These are phyloP conservation scores for Capronia coronata DNA, from an alignment of 2,329 filamentous ascomycete genomes.

Conservation along the genomic window DNA sequence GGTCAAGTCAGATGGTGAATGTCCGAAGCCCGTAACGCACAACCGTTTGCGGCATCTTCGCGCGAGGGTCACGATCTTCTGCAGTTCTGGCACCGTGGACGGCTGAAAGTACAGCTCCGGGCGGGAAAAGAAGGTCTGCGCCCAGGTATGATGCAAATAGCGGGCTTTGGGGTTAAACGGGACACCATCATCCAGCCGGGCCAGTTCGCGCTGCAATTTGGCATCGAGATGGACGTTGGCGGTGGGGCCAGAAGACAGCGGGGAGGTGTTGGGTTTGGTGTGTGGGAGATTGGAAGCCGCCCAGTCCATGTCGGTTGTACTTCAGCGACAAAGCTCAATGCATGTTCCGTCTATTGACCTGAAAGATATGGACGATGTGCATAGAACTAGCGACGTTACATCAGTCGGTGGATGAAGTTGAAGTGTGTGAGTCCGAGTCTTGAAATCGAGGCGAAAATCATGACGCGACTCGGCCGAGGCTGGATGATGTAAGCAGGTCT, in stretches of 20 bases:
- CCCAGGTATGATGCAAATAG: conserved; percentile 88
- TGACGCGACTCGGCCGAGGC: conserved; percentile 6
- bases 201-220: conserved; percentile 49
- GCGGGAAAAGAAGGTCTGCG: conserved; percentile 78
- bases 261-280: conserved; percentile 19
- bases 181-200: conserved; percentile 54
- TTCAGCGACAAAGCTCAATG: conserved; percentile 5
- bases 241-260: conserved; percentile 8
- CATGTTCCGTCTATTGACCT: background rate
- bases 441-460: conserved; percentile 4
- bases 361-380: background rate
- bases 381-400: background rate
- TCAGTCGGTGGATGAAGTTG: background rate
- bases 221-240: conserved; percentile 37
- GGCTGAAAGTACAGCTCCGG: conserved; percentile 91
- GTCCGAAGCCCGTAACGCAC: conserved; percentile 79
- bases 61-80: conserved; percentile 75
- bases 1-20: conserved; percentile 87
- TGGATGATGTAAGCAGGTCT: conserved; percentile 12
- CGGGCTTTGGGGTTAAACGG: conserved; percentile 68
- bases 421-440: background rate
- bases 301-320: conserved; percentile 21
- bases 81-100: conserved; percentile 68
- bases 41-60: conserved; percentile 73
- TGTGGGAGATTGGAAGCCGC: conserved; percentile 22